Percentiles rank a stretch among this genome's conserved stretches.
Evolutionary conservation across 2,329 filamentous ascomycete species (phyloP).

Genomic region (Colletotrichum incanum): DNA sequence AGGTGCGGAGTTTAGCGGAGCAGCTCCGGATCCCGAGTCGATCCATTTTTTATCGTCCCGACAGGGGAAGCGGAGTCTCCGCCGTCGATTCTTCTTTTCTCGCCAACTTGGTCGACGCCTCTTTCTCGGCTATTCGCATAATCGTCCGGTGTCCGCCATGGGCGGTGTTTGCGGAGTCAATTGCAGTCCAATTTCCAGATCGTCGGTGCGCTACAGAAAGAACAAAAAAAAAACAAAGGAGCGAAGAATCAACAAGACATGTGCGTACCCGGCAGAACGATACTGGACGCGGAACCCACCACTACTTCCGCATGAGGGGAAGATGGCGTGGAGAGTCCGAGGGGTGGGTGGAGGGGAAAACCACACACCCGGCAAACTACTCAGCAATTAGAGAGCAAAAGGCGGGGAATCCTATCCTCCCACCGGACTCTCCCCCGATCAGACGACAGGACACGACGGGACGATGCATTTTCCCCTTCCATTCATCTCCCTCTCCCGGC

Average conservation of each 20-base stretch:
- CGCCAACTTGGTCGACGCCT: not conserved
- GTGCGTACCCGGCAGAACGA: not conserved
- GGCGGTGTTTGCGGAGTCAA: slow-evolving; percentile 24
- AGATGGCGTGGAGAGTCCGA: slow-evolving; percentile 5
- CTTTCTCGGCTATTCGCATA: not conserved
- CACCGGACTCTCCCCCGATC: slow-evolving; percentile 22
- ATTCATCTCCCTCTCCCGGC: slow-evolving; percentile 20
- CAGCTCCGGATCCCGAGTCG: slow-evolving; percentile 15
- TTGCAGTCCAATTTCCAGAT: not conserved
- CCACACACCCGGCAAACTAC: not conserved
- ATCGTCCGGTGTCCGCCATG: slow-evolving; percentile 11
- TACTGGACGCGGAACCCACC: not conserved
- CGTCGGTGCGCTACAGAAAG: not conserved
- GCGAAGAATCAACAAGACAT: not conserved
- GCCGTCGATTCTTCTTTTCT: not conserved
- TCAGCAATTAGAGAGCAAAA: slow-evolving; percentile 5
- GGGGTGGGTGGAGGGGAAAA: not conserved
- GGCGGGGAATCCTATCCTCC: slow-evolving; percentile 25
- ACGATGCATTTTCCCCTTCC: not conserved
- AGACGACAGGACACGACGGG: slow-evolving; percentile 1
- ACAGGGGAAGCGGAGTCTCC: slow-evolving; percentile 41
- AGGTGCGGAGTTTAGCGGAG: slow-evolving; percentile 44
- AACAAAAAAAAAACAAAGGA: not conserved
- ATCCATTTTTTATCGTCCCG: not conserved
- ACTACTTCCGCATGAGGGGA: not conserved